Base-by-base conservation (phyloP, 2,329 filamentous ascomycete species). In the Pseudogymnoascus sp. region DNA sequence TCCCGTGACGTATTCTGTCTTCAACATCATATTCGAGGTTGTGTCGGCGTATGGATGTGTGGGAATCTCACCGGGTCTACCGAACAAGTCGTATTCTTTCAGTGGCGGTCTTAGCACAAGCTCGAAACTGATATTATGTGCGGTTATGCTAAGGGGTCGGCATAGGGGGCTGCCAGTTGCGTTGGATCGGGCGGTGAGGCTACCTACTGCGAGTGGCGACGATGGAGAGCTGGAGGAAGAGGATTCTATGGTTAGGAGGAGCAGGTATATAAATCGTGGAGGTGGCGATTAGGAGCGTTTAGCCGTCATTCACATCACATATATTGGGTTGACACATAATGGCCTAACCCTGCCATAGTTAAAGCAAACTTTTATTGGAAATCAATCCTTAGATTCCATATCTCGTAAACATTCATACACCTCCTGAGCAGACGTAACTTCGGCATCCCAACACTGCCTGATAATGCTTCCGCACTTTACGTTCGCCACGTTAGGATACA, bases 41-140 rank as follows among this genome's bases (percentile, higher is more conserved):
- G 86, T 96, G 64, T 92, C 89, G 62, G 91, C 91, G 1, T 95
- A 95, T 71, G 93, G 92, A 65, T 97, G 92, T 1, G 92, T 97
- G 21, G 92, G 92, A 0, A 77, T 97, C 65, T 92, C 87, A 38
- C 81, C 97, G 16, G 93, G 93, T 6, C 94, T 92, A 63, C 80
- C 88, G 0, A 78, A 76, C 19, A 79, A 84, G 72, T 88, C 95
- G 73, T 81, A 90, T 0, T 90, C 89, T 0, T 90, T 97, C 66
- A 90, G 84, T 43, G 87, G 83, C 0, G 84, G 96, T 66, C 95
- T 97, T 73, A 83, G 80, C 14, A 81, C 86, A 0, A 74, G 89
- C 7, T 83, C 81, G 70, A 86, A 86, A 72, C 71, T 86, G 35
- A 77, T 83, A 26, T 70, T 85, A 64, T 77, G 80, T 35, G 74